These are phyloP conservation scores for Fusarium anguioides DNA, from an alignment of 2,329 filamentous ascomycete genomes.

Conservation along the genomic window DNA sequence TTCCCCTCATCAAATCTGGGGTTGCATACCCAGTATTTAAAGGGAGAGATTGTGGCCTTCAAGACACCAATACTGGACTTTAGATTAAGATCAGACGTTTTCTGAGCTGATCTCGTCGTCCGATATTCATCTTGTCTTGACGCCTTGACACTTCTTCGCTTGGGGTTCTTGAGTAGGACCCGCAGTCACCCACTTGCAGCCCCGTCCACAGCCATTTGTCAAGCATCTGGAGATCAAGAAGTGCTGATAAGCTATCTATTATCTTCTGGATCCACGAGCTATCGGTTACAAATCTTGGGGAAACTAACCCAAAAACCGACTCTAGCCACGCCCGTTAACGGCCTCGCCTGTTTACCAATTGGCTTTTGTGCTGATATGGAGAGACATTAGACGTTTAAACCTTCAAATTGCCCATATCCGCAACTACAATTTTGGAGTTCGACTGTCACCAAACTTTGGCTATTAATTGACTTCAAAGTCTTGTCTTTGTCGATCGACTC, in stretches of 20 bases:
- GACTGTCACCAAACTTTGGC: neutral
- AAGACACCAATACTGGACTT: neutral
- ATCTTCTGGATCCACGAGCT: slow-evolving; percentile 25
- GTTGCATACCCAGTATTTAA: slow-evolving; percentile 24
- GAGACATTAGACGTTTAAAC: slow-evolving; percentile 22
- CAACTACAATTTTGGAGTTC: neutral
- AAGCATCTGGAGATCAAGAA: slow-evolving; percentile 21
- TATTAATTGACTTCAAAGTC: neutral
- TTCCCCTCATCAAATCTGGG: slow-evolving; percentile 15
- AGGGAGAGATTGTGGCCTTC: neutral
- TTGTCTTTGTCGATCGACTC: slow-evolving; percentile 12
- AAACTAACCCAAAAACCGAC: slow-evolving; percentile 33
- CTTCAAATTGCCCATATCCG: slow-evolving; percentile 17
- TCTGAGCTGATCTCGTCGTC: slow-evolving; percentile 19
- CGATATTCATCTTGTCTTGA: slow-evolving; percentile 17
- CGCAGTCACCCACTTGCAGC: slow-evolving; percentile 33
- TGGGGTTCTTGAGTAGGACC: slow-evolving; percentile 28
- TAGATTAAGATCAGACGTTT: slow-evolving; percentile 20
- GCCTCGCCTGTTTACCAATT: slow-evolving; percentile 18
- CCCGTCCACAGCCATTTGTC: slow-evolving; percentile 32
- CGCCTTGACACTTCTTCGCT: too few relatives aligned
- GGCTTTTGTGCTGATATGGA: slow-evolving; percentile 4
- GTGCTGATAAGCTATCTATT: slow-evolving; percentile 46
- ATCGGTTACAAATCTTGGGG: slow-evolving; percentile 33
- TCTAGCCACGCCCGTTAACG: slow-evolving; percentile 36